Base-by-base conservation (phyloP, 1,139 yeast genomes). In the Kodamaea sp. region DNA sequence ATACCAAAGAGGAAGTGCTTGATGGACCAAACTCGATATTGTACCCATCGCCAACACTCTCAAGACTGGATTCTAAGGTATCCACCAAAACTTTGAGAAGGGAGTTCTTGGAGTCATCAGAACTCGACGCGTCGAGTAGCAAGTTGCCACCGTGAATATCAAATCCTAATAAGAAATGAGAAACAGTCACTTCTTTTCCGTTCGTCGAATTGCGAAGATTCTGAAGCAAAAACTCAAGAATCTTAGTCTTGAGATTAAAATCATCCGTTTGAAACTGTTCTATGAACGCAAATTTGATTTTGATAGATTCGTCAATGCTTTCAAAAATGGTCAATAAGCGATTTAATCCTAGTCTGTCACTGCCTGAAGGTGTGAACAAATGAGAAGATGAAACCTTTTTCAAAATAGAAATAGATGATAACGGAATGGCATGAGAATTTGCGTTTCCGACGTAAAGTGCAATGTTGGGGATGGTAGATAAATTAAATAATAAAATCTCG, bases 111-210 rank as follows among this genome's bases (percentile, higher is more conserved):
- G 23, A 13, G 21, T 14, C 16, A 21, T 26, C 24, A 6, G 10
- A 24, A 26, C 15, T 26, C 13, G 10, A 9, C 8, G 18, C 15
- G 2, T 55, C 41, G 10, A 50, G 36, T 13, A 36, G 39, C 22
- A 66, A 50, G 27, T 51, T 51, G 19, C 57, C 66, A 2, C 73
- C 76, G 36, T 57, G 57, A 10, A 57, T 53, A 23, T 58, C 59
- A 39, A 80, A 89, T 0, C 97, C 97, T 2, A 92, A 68, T 8
- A 92, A 57, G 47, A 83, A 81, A 53, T 89, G 97, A 1, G 90
- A 67, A 1, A 83, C 72, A 0, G 81, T 74, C 2, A 81, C 73
- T 6, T 66, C 64, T 22, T 57, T 59, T 3, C 59, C 57, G 19
- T 65, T 63, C 8, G 14, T 21, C 1, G 70, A 55, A 4, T 54